phyloP scores from a whole-genome alignment of 371 early-diverging fungal genomes.

The Lichtheimia ramosa region DNA sequence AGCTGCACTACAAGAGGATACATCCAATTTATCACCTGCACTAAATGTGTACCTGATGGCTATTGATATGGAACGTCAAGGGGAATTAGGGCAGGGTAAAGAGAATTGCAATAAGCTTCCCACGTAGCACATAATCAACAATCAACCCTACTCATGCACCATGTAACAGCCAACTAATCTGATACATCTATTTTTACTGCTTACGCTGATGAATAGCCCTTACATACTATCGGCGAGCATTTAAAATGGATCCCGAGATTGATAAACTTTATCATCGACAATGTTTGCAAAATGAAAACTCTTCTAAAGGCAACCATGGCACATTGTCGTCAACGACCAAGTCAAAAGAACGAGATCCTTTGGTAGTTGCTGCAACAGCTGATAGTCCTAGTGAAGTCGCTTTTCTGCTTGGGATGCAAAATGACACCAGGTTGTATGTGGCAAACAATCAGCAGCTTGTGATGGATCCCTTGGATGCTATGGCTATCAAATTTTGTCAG shows the following conservation, averaged over 20 bases:
- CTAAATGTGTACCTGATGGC: constrained; percentile 30
- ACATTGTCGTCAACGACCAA: neutral
- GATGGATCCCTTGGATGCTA: constrained; percentile 5
- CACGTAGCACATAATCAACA: neutral
- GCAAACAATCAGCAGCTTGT: neutral
- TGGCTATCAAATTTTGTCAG: neutral
- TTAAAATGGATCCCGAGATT: constrained; percentile 31
- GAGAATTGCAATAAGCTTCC: neutral
- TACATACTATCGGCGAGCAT: constrained; percentile 33
- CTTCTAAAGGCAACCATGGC: neutral
- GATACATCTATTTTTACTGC: neutral
- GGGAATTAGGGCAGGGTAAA: constrained; percentile 34
- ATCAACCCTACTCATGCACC: neutral
- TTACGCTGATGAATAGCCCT: constrained; percentile 20
- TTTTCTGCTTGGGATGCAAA: neutral
- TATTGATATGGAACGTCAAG: constrained; percentile 28
- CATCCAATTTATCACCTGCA: constrained; percentile 1
- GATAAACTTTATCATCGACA: constrained; percentile 23
- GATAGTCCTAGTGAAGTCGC: constrained; percentile 6
- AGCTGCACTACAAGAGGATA: neutral
- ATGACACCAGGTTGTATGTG: neutral
- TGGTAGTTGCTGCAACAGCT: constrained; percentile 6
- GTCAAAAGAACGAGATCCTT: constrained; percentile 1
- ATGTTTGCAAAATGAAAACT: constrained; percentile 3
- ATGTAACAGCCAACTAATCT: neutral